Percentiles rank a stretch among this genome's conserved stretches.
These are phyloP conservation scores for Boletus rufocinnamomeus DNA, from an alignment of 768 basidiomycete genomes.

Conservation along the genomic window DNA sequence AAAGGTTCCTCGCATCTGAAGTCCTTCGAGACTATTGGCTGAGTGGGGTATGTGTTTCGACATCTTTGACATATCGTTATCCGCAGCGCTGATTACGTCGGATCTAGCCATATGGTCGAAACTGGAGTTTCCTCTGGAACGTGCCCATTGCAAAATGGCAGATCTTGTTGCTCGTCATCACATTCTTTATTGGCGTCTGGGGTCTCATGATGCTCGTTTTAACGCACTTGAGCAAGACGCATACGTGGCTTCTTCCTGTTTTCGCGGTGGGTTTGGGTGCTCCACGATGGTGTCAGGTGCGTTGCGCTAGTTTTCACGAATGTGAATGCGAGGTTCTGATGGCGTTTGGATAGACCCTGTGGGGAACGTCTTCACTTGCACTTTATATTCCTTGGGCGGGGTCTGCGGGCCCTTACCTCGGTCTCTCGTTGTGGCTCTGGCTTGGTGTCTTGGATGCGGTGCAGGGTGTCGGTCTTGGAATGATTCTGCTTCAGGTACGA, in stretches of 20 bases:
- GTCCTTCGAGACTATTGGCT: slow-evolving; percentile 92
- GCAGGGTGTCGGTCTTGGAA: slow-evolving; percentile 91
- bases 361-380: slow-evolving; percentile 93
- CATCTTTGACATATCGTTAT: background rate
- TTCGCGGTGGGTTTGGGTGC: slow-evolving; percentile 95
- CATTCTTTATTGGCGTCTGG: slow-evolving; percentile 91
- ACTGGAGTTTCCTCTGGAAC: slow-evolving; percentile 93
- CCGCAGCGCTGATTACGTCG: slow-evolving; percentile 14
- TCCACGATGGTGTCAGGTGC: slow-evolving; percentile 91
- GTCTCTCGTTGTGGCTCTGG: slow-evolving; percentile 92
- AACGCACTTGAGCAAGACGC: slow-evolving; percentile 87
- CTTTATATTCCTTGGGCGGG: slow-evolving; percentile 96
- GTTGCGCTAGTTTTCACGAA: background rate
- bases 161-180: slow-evolving; percentile 73
- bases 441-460: slow-evolving; percentile 92
- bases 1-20: slow-evolving; percentile 83
- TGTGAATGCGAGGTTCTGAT: background rate
- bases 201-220: slow-evolving; percentile 69
- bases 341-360: slow-evolving; percentile 62
- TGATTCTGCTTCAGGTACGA: slow-evolving; percentile 75
- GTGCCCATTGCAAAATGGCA: slow-evolving; percentile 82
- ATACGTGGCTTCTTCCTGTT: slow-evolving; percentile 93
- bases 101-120: slow-evolving; percentile 81
- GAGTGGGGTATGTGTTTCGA: slow-evolving; percentile 61
- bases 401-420: slow-evolving; percentile 80